A percentile compares a stretch with the other conserved stretches of the same genome.
Conservation (phyloP, 176 grass and related monocot species). For the Phragmites australis region DNA sequence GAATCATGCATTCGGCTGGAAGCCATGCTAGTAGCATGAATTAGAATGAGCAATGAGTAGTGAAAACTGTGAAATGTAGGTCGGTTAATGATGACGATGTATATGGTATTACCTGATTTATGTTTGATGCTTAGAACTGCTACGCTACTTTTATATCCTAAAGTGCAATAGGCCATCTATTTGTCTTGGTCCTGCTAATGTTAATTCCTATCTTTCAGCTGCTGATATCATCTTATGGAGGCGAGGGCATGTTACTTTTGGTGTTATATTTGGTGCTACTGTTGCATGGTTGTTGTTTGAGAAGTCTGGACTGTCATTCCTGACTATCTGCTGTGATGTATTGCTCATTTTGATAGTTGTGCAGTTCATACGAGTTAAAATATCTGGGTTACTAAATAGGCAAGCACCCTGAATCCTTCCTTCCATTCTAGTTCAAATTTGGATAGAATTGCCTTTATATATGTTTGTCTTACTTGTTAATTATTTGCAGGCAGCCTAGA, state of each 20-base stretch:
- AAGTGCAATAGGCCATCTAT: background rate
- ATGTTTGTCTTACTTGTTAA: constrained; percentile 3
- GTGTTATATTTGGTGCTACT: constrained; percentile 67
- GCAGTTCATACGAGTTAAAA: constrained; percentile 66
- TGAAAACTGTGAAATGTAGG: background rate
- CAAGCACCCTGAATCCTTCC: constrained; percentile 36
- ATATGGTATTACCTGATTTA: background rate
- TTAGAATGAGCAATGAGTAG: background rate
- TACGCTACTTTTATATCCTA: constrained; percentile 23
- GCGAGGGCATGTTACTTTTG: constrained; percentile 49
- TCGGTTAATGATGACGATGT: background rate
- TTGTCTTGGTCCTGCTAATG: constrained; percentile 15
- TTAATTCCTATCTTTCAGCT: constrained; percentile 50
- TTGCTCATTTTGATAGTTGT: constrained; percentile 80
- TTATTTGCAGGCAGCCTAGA: constrained; percentile 65
- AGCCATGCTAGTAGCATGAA: background rate
- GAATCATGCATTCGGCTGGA: too few relatives aligned
- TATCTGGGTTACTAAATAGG: constrained; percentile 67
- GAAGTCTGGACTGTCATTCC: constrained; percentile 84
- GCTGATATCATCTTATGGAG: constrained; percentile 97
- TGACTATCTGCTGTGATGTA: constrained; percentile 90
- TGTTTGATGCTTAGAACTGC: background rate
- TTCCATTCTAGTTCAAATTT: constrained; percentile 27
- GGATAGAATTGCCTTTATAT: background rate
- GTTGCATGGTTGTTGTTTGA: constrained; percentile 84